phyloP scores from a whole-genome alignment of 495 filamentous ascomycete genomes.

The Talaromyces proteolyticus region DNA sequence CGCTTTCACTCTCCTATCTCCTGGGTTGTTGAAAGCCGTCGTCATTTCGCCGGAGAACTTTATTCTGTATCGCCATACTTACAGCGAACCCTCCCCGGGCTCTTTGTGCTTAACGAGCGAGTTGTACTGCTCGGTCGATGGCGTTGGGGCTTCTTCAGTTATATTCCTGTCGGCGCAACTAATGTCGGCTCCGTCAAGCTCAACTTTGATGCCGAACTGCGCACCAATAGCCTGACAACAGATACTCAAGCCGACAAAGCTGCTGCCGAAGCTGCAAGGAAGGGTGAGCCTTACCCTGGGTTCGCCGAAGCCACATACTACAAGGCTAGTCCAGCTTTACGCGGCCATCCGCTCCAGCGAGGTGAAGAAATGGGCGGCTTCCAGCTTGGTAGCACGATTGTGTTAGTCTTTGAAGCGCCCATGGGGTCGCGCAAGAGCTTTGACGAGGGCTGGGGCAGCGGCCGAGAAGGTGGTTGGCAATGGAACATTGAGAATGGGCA shows the following conservation, averaged over 20 bases:
- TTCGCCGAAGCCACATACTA: conserved; percentile 89
- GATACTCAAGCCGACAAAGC: conserved; percentile 83
- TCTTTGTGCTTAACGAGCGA: conserved; percentile 95
- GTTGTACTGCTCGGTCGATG: conserved; percentile 91
- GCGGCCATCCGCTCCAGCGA: conserved; percentile 74
- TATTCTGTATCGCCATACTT: conserved; percentile 94
- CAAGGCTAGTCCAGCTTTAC: conserved; percentile 66
- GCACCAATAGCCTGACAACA: conserved; percentile 85
- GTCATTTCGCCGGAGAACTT: conserved; percentile 95
- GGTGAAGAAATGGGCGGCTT: conserved; percentile 99
- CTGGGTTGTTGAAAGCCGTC: conserved; percentile 87
- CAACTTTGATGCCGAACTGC: conserved; percentile 92
- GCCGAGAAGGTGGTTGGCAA: conserved; percentile 62
- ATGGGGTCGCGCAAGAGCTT: conserved; percentile 56
- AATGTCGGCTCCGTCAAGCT: conserved; percentile 97
- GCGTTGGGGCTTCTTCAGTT: conserved; percentile 96
- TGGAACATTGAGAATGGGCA: conserved; percentile 84
- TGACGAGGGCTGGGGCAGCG: conserved; percentile 56
- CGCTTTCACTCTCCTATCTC: conserved; percentile 91
- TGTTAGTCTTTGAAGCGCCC: conserved; percentile 95
- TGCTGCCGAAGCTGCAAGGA: conserved; percentile 66
- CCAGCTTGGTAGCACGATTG: conserved; percentile 90
- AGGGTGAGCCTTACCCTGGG: conserved; percentile 76
- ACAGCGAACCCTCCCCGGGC: conserved; percentile 80
- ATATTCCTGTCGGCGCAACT: conserved; percentile 94